phyloP scores from a whole-genome alignment of 2,329 filamentous ascomycete species.

The Botrytis tulipae region DNA sequence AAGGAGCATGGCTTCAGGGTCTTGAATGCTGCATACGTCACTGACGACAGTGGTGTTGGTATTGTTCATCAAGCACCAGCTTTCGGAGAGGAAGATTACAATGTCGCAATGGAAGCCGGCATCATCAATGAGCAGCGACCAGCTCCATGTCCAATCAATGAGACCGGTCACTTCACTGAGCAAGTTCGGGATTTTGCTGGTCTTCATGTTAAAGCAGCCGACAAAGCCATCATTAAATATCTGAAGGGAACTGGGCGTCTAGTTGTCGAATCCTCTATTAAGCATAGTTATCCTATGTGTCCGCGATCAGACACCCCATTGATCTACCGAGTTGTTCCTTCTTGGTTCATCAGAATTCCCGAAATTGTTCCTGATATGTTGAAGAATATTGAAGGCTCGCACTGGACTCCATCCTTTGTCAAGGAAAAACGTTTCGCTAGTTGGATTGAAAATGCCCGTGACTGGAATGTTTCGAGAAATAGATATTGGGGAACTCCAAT shows the following conservation, averaged over 20 bases:
- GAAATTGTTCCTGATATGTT: conserved; percentile 84
- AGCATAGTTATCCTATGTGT: conserved; percentile 91
- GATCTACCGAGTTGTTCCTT: conserved; percentile 87
- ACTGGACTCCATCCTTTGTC: conserved; percentile 89
- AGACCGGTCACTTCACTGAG: conserved; percentile 73
- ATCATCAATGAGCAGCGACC: conserved; percentile 73
- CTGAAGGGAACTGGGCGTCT: conserved; percentile 75
- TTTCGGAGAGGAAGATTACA: conserved; percentile 96
- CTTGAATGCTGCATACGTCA: conserved; percentile 81
- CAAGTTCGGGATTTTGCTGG: conserved; percentile 79
- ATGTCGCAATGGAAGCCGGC: conserved; percentile 71
- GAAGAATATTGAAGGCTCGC: conserved; percentile 82
- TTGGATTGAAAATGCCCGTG: conserved; percentile 87
- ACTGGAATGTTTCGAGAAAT: conserved; percentile 95
- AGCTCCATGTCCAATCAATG: conserved; percentile 90
- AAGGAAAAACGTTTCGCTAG: conserved; percentile 88
- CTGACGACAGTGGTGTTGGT: conserved; percentile 84
- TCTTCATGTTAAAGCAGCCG: conserved; percentile 86
- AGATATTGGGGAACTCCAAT: conserved; percentile 95
- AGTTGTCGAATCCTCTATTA: conserved; percentile 81
- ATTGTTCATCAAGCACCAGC: conserved; percentile 92
- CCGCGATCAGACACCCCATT: conserved; percentile 92
- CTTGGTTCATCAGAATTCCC: conserved; percentile 91
- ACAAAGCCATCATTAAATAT: conserved; percentile 89
- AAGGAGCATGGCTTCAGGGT: conserved; percentile 81